Evolutionary conservation across 305 asterid genomes (phyloP), one percentile per base, ranked within the genome.

Genomic region (Rubia peregrina): DNA sequence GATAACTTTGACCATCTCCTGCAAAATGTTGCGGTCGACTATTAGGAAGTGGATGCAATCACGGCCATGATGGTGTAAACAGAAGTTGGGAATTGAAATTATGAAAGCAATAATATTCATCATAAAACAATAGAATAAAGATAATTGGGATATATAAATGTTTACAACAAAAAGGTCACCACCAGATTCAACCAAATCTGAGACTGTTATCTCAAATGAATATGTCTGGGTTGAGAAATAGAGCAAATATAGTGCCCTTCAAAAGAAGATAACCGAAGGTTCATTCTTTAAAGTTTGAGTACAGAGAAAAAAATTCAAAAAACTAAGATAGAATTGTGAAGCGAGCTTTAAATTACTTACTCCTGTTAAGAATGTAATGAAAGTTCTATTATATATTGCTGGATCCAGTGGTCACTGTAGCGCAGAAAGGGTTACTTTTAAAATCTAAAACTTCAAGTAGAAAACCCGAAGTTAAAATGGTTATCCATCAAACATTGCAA

Each of bases 1-100:
- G 49, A 89, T 95, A 77, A 86, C 88, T 85, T 88, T 95, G 82
- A 86, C 95, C 98, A 95, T 87, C 80, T 92, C 98, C 67, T 73
- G 99, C 66, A 89, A 81, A 73, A 95, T 85, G 79, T 78, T 86
- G 70, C 92, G 84, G 69, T 92, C 99, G 24, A 88, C 98, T 73
- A 95, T 87, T 83, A 88, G 99, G 67, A 26, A 26, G 30, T 26
- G 30, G 30, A 26, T 26, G 30, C 2, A 26, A 26, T 26, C 30
- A 26, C 30, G 1, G 2, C 36, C 36, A 30, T 30, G 36, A 30
- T 30, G 36, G 36, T 30, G 36, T 30, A 30, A 30, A 30, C 36
- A 30, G 36, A 30, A 30, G 36, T 30, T 30, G 36, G 36, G 36
- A 2, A 30, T 30, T 30, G 36, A 30, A 30, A 30, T 2, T 2